phyloP scores from a whole-genome alignment of 495 filamentous ascomycete species.

The Penicillium chermesinum region DNA sequence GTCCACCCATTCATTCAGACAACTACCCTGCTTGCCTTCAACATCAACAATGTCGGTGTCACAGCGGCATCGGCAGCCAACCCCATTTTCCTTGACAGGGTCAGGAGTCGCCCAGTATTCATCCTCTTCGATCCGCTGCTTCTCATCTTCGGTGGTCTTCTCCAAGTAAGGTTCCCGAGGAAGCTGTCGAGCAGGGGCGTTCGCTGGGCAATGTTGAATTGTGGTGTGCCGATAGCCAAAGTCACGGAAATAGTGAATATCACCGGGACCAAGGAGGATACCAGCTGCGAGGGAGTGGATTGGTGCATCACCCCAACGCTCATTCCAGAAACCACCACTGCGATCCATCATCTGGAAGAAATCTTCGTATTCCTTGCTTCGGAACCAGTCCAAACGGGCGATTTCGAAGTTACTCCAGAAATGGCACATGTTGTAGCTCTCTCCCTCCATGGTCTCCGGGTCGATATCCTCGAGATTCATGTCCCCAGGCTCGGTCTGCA shows the following conservation, averaged over 20 bases:
- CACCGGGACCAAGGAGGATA: conserved; percentile 69
- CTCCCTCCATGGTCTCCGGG: conserved; percentile 91
- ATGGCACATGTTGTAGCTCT: conserved; percentile 99
- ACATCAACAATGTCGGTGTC: conserved; percentile 99
- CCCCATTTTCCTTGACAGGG: conserved; percentile 86
- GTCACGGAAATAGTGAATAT: conserved; percentile 99
- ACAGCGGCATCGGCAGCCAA: conserved; percentile 93
- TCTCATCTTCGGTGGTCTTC: conserved; percentile 76
- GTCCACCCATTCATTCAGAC: conserved; percentile 93
- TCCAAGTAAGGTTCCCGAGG: conserved; percentile 78
- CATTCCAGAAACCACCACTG: conserved; percentile 98
- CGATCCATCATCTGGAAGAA: conserved; percentile 99
- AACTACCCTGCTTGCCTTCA: conserved; percentile 93
- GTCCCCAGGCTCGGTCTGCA: conserved; percentile 68
- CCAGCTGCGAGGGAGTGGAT: conserved; percentile 97
- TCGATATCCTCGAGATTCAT: conserved; percentile 75
- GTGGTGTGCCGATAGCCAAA: conserved; percentile 98
- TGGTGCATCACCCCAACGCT: conserved; percentile 98
- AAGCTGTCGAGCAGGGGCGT: conserved; percentile 86
- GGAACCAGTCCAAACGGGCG: conserved; percentile 88
- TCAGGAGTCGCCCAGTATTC: conserved; percentile 93
- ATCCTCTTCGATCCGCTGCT: conserved; percentile 87
- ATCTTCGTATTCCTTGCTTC: conserved; percentile 92
- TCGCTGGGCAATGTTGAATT: conserved; percentile 97
- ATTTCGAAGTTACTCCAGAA: conserved; percentile 99